phyloP scores from a whole-genome alignment of 1,284 basidiomycete species.

The Kalmanozyma brasiliensis region DNA sequence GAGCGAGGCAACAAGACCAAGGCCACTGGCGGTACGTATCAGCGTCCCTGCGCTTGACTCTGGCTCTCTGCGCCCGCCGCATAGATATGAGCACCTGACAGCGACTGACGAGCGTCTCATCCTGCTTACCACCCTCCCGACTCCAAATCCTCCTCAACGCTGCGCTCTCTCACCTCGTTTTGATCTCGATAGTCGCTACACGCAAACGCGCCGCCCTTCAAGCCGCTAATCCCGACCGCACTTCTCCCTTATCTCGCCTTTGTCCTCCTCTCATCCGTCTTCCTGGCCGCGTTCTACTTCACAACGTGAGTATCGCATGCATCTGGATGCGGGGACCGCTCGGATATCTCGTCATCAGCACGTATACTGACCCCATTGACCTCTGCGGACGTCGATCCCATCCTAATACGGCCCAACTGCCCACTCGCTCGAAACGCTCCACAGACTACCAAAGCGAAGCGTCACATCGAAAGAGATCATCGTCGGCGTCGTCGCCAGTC shows the following conservation, averaged over 20 bases:
- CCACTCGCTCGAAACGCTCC: too few relatives aligned
- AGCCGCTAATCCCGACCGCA: constrained; percentile 43
- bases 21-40: constrained; percentile 35
- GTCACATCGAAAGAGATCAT: constrained; percentile 39
- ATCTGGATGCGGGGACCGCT: too few relatives aligned
- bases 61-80: too few relatives aligned
- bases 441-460: constrained; percentile 48
- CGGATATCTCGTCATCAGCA: too few relatives aligned
- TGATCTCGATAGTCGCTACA: constrained; percentile 30
- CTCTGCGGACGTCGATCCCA: too few relatives aligned
- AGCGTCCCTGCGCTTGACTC: neutral
- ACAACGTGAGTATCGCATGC: constrained; percentile 52
- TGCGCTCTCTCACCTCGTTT: neutral
- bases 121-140: neutral
- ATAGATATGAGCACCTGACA: too few relatives aligned
- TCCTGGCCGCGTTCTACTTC: constrained; percentile 59
- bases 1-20: constrained; percentile 9
- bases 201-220: constrained; percentile 24
- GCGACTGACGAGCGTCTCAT: constrained; percentile 1
- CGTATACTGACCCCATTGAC: neutral
- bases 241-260: constrained; percentile 54
- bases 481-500: constrained; percentile 43
- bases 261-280: constrained; percentile 45
- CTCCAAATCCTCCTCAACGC: neutral
- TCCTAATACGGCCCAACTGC: too few relatives aligned